These are phyloP conservation scores for Penicillium rolfsii DNA, from an alignment of 2,329 filamentous ascomycete species.

Conservation along the genomic window DNA sequence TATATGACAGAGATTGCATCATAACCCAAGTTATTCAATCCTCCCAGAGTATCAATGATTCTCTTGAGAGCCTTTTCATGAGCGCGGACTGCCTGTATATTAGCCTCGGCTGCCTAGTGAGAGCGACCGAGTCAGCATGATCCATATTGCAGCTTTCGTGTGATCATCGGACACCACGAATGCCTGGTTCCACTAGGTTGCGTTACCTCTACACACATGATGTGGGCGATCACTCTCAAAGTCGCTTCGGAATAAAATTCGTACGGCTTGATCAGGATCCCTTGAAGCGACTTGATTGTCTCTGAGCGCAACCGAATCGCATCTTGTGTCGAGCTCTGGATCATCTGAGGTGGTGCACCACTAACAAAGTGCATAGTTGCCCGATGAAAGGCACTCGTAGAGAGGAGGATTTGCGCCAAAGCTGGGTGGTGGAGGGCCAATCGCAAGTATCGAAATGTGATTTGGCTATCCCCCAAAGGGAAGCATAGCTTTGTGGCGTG, in stretches of 20 bases:
- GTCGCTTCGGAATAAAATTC: conserved; percentile 22
- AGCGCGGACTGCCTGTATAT: conserved; percentile 17
- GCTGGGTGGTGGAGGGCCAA: conserved; percentile 24
- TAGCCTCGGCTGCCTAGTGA: conserved; percentile 22
- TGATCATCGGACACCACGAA: background rate
- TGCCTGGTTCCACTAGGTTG: background rate
- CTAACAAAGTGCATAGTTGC: conserved; percentile 18
- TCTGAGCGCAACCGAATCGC: conserved; percentile 19
- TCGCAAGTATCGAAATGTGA: conserved; percentile 25
- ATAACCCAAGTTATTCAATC: conserved; percentile 22
- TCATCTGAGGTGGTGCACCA: conserved; percentile 15
- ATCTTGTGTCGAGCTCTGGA: conserved; percentile 21
- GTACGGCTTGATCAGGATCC: conserved; percentile 19
- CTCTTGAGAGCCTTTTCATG: conserved; percentile 22
- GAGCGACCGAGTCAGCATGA: background rate
- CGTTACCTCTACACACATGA: conserved; percentile 22
- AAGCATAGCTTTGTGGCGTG: conserved; percentile 24
- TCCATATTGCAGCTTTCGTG: background rate
- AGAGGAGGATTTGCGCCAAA: conserved; percentile 23
- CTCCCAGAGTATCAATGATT: conserved; percentile 19
- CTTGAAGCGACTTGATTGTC: conserved; percentile 22
- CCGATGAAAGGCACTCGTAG: conserved; percentile 25
- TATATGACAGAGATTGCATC: conserved; percentile 24
- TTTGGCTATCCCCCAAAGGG: conserved; percentile 22
- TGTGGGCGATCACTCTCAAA: conserved; percentile 22